Evolutionary conservation across 179 eudicot genomes (phyloP), one percentile per base, ranked within the genome.

Genomic region (Silene noctiflora): DNA sequence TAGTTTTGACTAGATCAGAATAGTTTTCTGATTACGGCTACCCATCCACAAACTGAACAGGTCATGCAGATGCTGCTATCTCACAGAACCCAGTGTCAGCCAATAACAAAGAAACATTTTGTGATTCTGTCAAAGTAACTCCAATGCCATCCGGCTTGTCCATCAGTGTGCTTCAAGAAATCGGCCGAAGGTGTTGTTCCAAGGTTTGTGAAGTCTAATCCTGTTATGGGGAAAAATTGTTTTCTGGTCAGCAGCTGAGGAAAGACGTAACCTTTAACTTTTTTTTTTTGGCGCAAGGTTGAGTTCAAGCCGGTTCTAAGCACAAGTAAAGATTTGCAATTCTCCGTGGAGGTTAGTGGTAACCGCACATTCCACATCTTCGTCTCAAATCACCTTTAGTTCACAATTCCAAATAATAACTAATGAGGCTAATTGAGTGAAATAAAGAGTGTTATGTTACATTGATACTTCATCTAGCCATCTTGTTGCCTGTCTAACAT

Each of bases 91-190:
- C 75, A 53, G 69, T 76, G 29, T 75, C 82, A 62, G 70, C 78
- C 13, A 78, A 69, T 80, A 82, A 76, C 71, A 85, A 87, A 85
- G 91, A 86, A 75, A 76, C 63, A 70, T 85, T 67, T 67, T 74
- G 73, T 69, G 91, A 92, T 80, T 83, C 85, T 53, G 87, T 81
- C 51, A 93, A 87, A 81, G 35, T 76, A 73, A 89, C 81, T 78
- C 46, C 75, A 42, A 63, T 84, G 44, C 85, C 87, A 58, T 76
- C 93, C 27, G 85, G 93, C 85, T 83, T 89, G 74, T 89, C 86
- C 60, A 89, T 93, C 67, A 88, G 93, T 58, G 99, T 89, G 72
- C 85, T 95, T 81, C 99, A 91, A 81, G 97, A 95, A 87, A 95
- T 95, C 81, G 99, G 93, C 60, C 88, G 91, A 78, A 88, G 97